Conservation (phyloP, 331 rosid genomes). For the Malus hybrid region DNA sequence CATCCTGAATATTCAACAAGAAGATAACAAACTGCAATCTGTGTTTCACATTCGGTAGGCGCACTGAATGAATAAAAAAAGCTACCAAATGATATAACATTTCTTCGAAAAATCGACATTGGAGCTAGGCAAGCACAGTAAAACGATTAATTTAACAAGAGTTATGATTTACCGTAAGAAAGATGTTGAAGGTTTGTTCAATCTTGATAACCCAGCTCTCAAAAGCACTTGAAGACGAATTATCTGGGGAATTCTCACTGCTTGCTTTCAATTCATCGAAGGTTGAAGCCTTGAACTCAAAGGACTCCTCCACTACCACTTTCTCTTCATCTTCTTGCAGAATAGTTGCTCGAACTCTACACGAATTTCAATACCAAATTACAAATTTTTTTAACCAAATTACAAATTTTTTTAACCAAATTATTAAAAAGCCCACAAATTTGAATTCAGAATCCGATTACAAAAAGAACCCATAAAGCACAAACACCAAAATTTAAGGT, state of each 20-base stretch:
- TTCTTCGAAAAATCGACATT: not conserved
- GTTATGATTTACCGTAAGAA: conserved; percentile 61
- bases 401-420: too few species aligned
- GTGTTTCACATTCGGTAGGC: not conserved
- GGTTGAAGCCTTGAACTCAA: conserved; percentile 43
- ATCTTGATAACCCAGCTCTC: conserved; percentile 54
- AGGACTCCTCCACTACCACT: conserved; percentile 44
- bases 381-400: not conserved
- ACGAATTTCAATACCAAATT: conserved; percentile 27
- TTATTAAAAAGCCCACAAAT: not conserved
- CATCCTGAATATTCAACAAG: not conserved
- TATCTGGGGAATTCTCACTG: conserved; percentile 4
- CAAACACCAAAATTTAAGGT: not conserved
- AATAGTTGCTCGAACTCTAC: conserved; percentile 45
- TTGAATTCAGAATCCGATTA: not conserved
- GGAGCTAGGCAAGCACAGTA: not conserved
- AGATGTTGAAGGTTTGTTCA: conserved; percentile 70
- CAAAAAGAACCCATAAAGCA: not conserved
- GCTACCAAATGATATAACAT: not conserved
- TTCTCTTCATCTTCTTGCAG: conserved; percentile 63
- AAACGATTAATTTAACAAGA: not conserved
- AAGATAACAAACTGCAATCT: not conserved
- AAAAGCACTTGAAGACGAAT: conserved; percentile 33
- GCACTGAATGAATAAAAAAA: not conserved
- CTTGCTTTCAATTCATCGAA: conserved; percentile 20